Percentiles rank a stretch among this genome's conserved stretches.
These are phyloP conservation scores for Megacollybia marginata DNA, from an alignment of 768 basidiomycete species.

Conservation along the genomic window DNA sequence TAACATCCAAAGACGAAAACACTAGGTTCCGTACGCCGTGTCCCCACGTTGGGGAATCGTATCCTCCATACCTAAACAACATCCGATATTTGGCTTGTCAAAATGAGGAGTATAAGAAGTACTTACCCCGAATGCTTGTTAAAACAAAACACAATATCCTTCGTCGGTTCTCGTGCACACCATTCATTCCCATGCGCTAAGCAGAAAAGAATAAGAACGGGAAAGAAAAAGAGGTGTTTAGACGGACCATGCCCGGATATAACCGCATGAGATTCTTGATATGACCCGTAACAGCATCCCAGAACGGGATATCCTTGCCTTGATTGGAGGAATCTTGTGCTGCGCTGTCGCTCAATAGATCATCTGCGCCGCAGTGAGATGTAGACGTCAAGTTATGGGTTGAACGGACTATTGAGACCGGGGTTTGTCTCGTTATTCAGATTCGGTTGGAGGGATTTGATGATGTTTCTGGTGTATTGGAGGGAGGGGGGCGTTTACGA, in stretches of 20 bases:
- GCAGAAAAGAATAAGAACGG: neutral
- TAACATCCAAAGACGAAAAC: neutral
- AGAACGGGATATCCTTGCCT: constrained; percentile 54
- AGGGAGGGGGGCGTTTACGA: constrained; percentile 26
- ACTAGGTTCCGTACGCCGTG: neutral
- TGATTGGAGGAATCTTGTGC: constrained; percentile 44
- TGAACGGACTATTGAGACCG: too few relatives aligned
- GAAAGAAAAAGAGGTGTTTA: neutral
- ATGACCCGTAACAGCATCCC: constrained; percentile 49
- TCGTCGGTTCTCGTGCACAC: constrained; percentile 18
- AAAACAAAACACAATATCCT: constrained; percentile 19
- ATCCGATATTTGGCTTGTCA: neutral
- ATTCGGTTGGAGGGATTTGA: too few relatives aligned
- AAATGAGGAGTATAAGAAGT: neutral
- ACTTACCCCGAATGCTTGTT: constrained; percentile 20
- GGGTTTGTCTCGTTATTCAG: too few relatives aligned
- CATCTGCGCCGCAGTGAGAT: constrained; percentile 34
- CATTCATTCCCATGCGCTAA: constrained; percentile 24
- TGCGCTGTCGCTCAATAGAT: constrained; percentile 44
- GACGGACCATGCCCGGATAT: constrained; percentile 63
- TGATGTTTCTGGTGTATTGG: constrained; percentile 25
- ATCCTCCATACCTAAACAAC: neutral
- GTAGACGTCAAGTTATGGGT: constrained; percentile 30
- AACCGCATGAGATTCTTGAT: constrained; percentile 62
- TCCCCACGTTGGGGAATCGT: neutral